These are phyloP conservation scores for Vigna mungo DNA, from an alignment of 306 rosid species.

Conservation along the genomic window DNA sequence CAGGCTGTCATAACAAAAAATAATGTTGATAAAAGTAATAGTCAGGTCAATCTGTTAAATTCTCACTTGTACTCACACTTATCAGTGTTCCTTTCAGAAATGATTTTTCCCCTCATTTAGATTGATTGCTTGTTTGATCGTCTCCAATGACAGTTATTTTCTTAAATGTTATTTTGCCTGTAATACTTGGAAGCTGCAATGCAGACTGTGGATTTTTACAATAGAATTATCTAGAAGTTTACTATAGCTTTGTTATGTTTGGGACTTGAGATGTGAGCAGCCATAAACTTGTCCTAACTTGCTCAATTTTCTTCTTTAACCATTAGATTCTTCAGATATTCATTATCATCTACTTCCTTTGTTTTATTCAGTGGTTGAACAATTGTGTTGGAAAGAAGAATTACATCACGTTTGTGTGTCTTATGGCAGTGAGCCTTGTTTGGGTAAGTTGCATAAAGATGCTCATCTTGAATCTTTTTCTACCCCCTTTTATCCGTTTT, in stretches of 20 bases:
- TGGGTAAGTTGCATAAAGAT: constrained; percentile 64
- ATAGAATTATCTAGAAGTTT: constrained; percentile 19
- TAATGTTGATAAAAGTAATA: not conserved
- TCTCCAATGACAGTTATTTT: constrained; percentile 8
- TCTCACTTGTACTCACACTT: constrained; percentile 16
- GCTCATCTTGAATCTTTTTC: constrained; percentile 23
- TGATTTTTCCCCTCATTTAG: not conserved
- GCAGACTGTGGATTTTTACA: constrained; percentile 19
- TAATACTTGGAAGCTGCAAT: constrained; percentile 20
- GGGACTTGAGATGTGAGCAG: constrained; percentile 27
- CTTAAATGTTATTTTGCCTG: not conserved
- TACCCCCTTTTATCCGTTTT: not conserved
- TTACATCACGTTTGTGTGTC: constrained; percentile 76
- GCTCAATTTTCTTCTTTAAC: constrained; percentile 28
- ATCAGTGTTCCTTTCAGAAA: not conserved
- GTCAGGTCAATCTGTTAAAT: constrained; percentile 13
- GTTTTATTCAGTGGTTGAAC: constrained; percentile 81
- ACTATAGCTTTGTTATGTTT: constrained; percentile 15
- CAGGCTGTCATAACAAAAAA: constrained; percentile 17
- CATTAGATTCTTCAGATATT: constrained; percentile 34
- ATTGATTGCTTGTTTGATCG: constrained; percentile 33
- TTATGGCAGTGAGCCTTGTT: constrained; percentile 81
- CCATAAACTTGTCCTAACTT: constrained; percentile 28
- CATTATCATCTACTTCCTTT: constrained; percentile 28
- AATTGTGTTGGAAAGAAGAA: constrained; percentile 88